phyloP scores from a whole-genome alignment of 495 filamentous ascomycete genomes.

The Aspergillus baeticus region DNA sequence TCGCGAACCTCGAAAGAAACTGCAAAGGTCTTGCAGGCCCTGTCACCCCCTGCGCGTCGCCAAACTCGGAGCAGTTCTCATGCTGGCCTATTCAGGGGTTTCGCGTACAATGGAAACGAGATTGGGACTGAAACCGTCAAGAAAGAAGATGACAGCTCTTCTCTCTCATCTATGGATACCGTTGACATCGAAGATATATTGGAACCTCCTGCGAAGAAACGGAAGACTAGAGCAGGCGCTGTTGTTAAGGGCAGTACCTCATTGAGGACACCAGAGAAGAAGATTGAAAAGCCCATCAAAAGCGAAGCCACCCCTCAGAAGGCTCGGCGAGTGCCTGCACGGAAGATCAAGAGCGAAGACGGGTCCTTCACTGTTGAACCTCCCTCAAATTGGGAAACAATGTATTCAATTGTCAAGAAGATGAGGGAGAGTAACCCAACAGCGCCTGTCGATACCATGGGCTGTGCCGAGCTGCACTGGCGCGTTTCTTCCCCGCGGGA shows the following conservation, averaged over 20 bases:
- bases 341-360: slow-evolving; percentile 56
- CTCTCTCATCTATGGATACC: slow-evolving; percentile 41
- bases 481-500: slow-evolving; percentile 48
- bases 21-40: slow-evolving; percentile 47
- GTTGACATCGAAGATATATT: slow-evolving; percentile 68
- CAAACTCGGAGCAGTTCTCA: slow-evolving; percentile 39
- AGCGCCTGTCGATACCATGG: slow-evolving; percentile 97
- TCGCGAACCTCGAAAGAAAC: slow-evolving; percentile 60
- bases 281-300: slow-evolving; percentile 19
- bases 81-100: slow-evolving; percentile 27
- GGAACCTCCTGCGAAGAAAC: slow-evolving; percentile 46
- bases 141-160: slow-evolving; percentile 38
- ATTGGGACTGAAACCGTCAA: slow-evolving; percentile 18
- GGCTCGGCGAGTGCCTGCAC: slow-evolving; percentile 60
- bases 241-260: slow-evolving; percentile 18
- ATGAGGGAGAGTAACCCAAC: slow-evolving; percentile 74
- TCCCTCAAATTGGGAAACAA: slow-evolving; percentile 79
- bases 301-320: slow-evolving; percentile 31
- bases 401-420: slow-evolving; percentile 72
- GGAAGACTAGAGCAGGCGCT: slow-evolving; percentile 41
- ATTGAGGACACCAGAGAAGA: slow-evolving; percentile 8
- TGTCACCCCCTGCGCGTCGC: slow-evolving; percentile 41
- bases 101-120: slow-evolving; percentile 25
- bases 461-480: slow-evolving; percentile 73
- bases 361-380: slow-evolving; percentile 58